These are phyloP conservation scores for Mycena indigotica DNA, from an alignment of 768 basidiomycete species.

Conservation along the genomic window DNA sequence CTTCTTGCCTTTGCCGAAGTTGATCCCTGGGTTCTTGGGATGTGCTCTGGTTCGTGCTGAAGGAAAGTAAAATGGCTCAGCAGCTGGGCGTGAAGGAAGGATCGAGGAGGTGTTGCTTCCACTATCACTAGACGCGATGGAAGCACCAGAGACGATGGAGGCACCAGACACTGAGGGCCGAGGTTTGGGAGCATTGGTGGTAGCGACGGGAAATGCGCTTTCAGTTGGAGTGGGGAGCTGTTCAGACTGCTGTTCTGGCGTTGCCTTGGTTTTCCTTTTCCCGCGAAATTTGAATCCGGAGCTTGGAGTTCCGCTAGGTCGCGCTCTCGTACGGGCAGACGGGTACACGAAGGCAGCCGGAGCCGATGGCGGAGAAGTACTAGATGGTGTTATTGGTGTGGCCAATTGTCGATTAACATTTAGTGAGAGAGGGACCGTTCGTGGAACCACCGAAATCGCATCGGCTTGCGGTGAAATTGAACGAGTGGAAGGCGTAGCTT, in stretches of 20 bases:
- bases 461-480: too few relatives aligned
- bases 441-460: too few relatives aligned
- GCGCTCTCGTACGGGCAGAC: constrained; percentile 24
- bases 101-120: background rate
- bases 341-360: constrained; percentile 23
- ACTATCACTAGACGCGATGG: constrained; percentile 10
- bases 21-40: constrained; percentile 17
- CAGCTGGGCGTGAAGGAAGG: background rate
- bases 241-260: too few relatives aligned
- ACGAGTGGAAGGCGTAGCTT: background rate
- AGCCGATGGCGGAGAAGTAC: background rate
- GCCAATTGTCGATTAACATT: too few relatives aligned
- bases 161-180: background rate
- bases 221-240: too few relatives aligned
- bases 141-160: background rate
- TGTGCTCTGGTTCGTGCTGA: constrained; percentile 20
- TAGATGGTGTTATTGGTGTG: too few relatives aligned
- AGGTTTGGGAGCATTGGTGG: too few relatives aligned
- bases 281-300: constrained; percentile 16
- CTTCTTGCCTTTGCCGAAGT: constrained; percentile 21
- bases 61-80: constrained; percentile 18
- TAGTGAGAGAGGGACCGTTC: too few relatives aligned
- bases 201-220: too few relatives aligned
- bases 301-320: constrained; percentile 8
- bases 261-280: constrained; percentile 9